Evolutionary conservation across 805 yeast species (phyloP).

Genomic region (Nakazawaea laoshanensis): DNA sequence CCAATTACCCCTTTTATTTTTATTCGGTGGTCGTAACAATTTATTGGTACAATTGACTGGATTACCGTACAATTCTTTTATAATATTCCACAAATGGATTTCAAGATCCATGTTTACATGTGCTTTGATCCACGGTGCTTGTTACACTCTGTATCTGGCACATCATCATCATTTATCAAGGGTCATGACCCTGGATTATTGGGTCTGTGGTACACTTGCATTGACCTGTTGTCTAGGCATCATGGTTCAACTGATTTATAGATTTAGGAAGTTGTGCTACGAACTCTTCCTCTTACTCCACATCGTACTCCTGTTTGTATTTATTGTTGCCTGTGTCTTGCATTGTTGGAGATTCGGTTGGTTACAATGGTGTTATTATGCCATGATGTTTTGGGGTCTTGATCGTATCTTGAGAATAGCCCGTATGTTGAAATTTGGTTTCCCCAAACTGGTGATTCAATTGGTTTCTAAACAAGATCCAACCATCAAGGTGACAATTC

Average conservation of each 20-base stretch:
- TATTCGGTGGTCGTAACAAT: slow-evolving; percentile 55
- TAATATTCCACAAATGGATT: slow-evolving; percentile 36
- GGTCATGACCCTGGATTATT: slow-evolving; percentile 9
- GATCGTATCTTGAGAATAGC: slow-evolving; percentile 30
- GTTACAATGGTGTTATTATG: slow-evolving; percentile 29
- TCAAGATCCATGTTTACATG: slow-evolving; percentile 21
- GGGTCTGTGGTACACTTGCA: slow-evolving; percentile 21
- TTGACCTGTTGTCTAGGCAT: slow-evolving; percentile 29
- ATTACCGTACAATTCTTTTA: slow-evolving; percentile 34
- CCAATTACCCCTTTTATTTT: slow-evolving; percentile 37
- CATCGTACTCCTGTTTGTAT: slow-evolving; percentile 33
- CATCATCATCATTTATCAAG: slow-evolving; percentile 1
- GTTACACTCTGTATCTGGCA: slow-evolving; percentile 22
- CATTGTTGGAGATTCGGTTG: slow-evolving; percentile 33
- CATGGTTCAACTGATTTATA: slow-evolving; percentile 36
- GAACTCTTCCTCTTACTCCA: slow-evolving; percentile 36
- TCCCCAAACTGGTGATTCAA: slow-evolving; percentile 11
- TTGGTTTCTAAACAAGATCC: slow-evolving; percentile 12
- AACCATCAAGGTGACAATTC: slow-evolving; percentile 21
- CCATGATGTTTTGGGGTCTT: slow-evolving; percentile 29
- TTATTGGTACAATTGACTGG: slow-evolving; percentile 44
- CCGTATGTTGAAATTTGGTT: slow-evolving; percentile 23
- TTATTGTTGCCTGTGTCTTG: slow-evolving; percentile 37
- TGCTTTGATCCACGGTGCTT: slow-evolving; percentile 22
- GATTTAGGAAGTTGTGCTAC: slow-evolving; percentile 36